Evolutionary conservation across 1,284 basidiomycete species (phyloP).

Genomic region (Trichosporon sp.): DNA sequence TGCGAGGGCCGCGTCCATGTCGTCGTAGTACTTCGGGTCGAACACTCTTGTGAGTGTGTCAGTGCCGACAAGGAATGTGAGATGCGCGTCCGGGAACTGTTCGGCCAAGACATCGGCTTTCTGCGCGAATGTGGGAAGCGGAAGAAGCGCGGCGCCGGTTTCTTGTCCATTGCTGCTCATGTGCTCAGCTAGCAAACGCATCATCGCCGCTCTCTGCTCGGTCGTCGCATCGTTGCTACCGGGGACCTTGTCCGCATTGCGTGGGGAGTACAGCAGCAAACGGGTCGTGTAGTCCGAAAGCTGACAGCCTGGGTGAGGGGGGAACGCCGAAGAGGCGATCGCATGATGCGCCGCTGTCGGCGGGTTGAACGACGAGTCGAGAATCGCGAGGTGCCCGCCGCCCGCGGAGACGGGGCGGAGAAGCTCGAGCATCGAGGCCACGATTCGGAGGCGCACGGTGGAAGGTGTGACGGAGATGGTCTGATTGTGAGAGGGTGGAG

Average conservation of each 20-base stretch:
- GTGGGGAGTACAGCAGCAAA: slow-evolving; percentile 75
- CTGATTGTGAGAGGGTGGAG: background rate
- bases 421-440: background rate
- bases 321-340: slow-evolving; percentile 53
- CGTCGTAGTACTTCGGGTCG: slow-evolving; percentile 67
- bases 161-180: slow-evolving; percentile 12
- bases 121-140: slow-evolving; percentile 81
- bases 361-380: slow-evolving; percentile 94
- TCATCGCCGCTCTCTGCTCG: slow-evolving; percentile 74
- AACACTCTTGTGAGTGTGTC: slow-evolving; percentile 87
- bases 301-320: slow-evolving; percentile 23
- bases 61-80: slow-evolving; percentile 61
- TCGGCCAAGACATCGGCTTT: slow-evolving; percentile 58
- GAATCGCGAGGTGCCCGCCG: slow-evolving; percentile 51
- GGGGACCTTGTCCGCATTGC: slow-evolving; percentile 81
- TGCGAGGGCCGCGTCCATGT: slow-evolving; percentile 44
- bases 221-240: slow-evolving; percentile 65
- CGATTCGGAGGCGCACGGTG: background rate
- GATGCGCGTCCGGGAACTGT: background rate
- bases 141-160: slow-evolving; percentile 68
- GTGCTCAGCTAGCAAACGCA: slow-evolving; percentile 57
- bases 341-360: slow-evolving; percentile 82
- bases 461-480: background rate
- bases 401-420: background rate
- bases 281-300: slow-evolving; percentile 62